Base-by-base conservation (phyloP, 495 filamentous ascomycete genomes). In the Corynascus novoguineensis region DNA sequence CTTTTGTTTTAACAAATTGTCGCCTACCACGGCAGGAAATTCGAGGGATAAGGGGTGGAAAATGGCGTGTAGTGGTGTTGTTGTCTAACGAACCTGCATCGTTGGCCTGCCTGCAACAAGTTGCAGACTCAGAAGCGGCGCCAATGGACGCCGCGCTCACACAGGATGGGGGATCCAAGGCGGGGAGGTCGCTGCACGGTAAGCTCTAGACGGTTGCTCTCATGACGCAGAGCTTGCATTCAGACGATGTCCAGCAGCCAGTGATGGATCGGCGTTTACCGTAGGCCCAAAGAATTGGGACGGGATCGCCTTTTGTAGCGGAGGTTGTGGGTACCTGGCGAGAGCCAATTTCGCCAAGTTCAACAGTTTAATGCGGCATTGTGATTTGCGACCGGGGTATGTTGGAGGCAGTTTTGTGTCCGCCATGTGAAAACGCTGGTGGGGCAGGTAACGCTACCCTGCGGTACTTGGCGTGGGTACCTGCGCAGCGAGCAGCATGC, bases 171-270 rank as follows among this genome's bases (percentile, higher is more conserved):
- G n/a, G 28, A 41, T 21, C 45, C 21, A 19, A 4, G 38, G 46
- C 46, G 40, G 47, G 55, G 55, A 52, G 41, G 41, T 37, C 38
- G 49, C 53, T 53, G 53, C 53, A 60, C 52, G 35, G 48, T 55
- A 27, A 51, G 58, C 51, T 64, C 58, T 59, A 56, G 50, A n/a
- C 45, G 8, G 55, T 57, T n/a, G 40, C 44, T 54, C 35, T 60
- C 53, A 65, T 64, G 63, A 65, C 63, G 59, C 63, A 60, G 32
- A n/a, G 53, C 25, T 35, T 51, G 53, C 50, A 37, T 57, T 54
- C 38, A 37, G 56, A 48, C 52, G 41, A 35, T 38, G 22, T 27
- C n/a, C 24, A 19, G 21, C 25, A 57, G 45, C 55, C 60, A 56
- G 41, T 51, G 44, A 53, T 42, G 50, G 50, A 58, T 52, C 59